Evolutionary conservation across 2,329 filamentous ascomycete genomes (phyloP).

Genomic region (Penicillium aurantiogriseum): DNA sequence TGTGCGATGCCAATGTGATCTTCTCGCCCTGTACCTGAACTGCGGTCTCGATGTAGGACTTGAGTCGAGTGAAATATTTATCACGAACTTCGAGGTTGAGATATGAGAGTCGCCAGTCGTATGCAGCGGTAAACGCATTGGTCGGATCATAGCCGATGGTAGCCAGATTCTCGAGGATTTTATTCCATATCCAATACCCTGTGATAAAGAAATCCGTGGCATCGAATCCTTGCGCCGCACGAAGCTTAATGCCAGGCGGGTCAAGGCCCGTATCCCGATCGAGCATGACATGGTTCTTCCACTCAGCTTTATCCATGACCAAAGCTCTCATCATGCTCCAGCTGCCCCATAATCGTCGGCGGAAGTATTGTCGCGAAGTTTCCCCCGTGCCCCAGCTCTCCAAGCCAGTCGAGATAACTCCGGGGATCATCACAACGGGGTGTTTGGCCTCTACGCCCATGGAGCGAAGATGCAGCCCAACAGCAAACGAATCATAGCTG

Average conservation of each 20-base stretch:
- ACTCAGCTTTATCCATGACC: slow-evolving; percentile 86
- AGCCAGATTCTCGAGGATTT: slow-evolving; percentile 94
- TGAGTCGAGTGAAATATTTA: slow-evolving; percentile 89
- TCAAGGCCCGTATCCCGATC: slow-evolving; percentile 89
- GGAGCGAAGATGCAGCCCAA: slow-evolving; percentile 76
- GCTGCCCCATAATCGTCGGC: slow-evolving; percentile 92
- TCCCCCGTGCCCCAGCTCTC: slow-evolving; percentile 95
- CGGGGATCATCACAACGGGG: slow-evolving; percentile 94
- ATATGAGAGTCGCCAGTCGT: slow-evolving; percentile 94
- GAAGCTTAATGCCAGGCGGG: slow-evolving; percentile 82
- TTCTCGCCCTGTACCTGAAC: slow-evolving; percentile 73
- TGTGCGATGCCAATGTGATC: slow-evolving; percentile 83
- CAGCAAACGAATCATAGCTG: slow-evolving; percentile 89
- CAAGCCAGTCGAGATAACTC: slow-evolving; percentile 93
- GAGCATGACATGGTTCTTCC: slow-evolving; percentile 97
- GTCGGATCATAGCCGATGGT: slow-evolving; percentile 92
- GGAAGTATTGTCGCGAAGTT: slow-evolving; percentile 82
- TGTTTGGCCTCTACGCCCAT: slow-evolving; percentile 81
- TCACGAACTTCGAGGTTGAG: slow-evolving; percentile 85
- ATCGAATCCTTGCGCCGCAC: slow-evolving; percentile 94
- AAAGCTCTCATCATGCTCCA: slow-evolving; percentile 99
- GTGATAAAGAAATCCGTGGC: slow-evolving; percentile 84
- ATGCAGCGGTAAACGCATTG: slow-evolving; percentile 65
- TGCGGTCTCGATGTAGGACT: slow-evolving; percentile 84
- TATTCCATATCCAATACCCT: slow-evolving; percentile 98